These are phyloP conservation scores for Penicillium cosmopolitanum DNA, from an alignment of 495 filamentous ascomycete species.

Conservation along the genomic window DNA sequence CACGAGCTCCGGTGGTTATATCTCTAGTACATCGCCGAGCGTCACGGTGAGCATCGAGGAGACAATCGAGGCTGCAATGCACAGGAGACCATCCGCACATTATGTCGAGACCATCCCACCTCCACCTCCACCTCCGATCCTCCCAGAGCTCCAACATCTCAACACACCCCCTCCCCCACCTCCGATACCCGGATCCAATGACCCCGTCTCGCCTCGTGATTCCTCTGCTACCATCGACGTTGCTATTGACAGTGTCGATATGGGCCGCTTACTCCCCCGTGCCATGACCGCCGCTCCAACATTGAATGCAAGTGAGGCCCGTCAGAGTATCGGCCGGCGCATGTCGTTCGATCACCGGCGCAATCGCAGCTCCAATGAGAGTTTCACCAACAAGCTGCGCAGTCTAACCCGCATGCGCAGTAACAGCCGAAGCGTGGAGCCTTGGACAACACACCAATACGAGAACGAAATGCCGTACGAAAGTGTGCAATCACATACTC, in stretches of 20 bases:
- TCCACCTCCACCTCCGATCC: conserved; percentile 63
- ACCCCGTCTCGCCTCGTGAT: conserved; percentile 41
- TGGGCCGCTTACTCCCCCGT: conserved; percentile 41
- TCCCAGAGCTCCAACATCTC: conserved; percentile 86
- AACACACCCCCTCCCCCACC: conserved; percentile 67
- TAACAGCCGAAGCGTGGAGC: conserved; percentile 58
- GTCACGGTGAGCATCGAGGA: conserved; percentile 67
- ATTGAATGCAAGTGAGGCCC: conserved; percentile 26
- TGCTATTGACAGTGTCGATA: conserved; percentile 63
- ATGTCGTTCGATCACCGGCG: conserved; percentile 63
- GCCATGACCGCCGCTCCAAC: conserved; percentile 47
- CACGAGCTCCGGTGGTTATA: conserved; percentile 31
- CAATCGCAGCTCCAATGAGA: conserved; percentile 69
- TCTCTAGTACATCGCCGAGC: conserved; percentile 35
- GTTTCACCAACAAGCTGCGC: conserved; percentile 64
- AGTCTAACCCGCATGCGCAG: conserved; percentile 71
- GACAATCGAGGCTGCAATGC: conserved; percentile 55
- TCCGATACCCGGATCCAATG: conserved; percentile 35
- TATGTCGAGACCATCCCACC: conserved; percentile 63
- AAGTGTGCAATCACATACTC: conserved; percentile 24
- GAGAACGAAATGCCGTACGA: conserved; percentile 40
- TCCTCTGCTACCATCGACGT: conserved; percentile 69
- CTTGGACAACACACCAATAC: conserved; percentile 29
- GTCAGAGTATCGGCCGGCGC: conserved; percentile 31
- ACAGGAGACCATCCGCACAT: conserved; percentile 38